These are phyloP conservation scores for Trametes cubensis DNA, from an alignment of 768 basidiomycete genomes.

Conservation along the genomic window DNA sequence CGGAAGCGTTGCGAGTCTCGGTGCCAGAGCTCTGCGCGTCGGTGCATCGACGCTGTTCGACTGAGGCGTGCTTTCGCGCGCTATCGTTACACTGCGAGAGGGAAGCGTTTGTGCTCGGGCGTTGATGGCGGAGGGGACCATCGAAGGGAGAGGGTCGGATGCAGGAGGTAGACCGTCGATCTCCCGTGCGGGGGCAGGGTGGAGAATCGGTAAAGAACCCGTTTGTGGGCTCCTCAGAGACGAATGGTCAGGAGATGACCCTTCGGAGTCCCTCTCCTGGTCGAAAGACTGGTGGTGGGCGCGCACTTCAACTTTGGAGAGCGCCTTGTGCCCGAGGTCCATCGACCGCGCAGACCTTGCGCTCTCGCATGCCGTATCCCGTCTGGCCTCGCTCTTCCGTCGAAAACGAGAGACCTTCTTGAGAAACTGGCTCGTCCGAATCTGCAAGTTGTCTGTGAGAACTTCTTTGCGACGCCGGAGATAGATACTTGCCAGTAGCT, in stretches of 20 bases:
- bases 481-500: conserved; percentile 23
- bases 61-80: neutral
- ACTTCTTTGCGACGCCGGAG: neutral
- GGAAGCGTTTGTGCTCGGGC: conserved; percentile 13
- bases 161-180: conserved; percentile 6
- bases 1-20: conserved; percentile 34
- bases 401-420: conserved; percentile 32
- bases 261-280: conserved; percentile 19
- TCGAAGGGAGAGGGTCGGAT: conserved; percentile 2
- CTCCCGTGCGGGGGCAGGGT: neutral
- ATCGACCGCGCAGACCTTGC: conserved; percentile 25
- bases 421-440: conserved; percentile 31
- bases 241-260: conserved; percentile 9
- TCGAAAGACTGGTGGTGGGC: conserved; percentile 21
- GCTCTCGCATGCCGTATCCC: conserved; percentile 13
- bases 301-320: conserved; percentile 18
- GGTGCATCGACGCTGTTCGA: neutral
- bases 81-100: neutral
- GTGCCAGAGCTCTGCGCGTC: conserved; percentile 23
- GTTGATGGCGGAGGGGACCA: neutral
- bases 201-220: neutral
- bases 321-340: conserved; percentile 28
- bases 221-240: conserved; percentile 7
- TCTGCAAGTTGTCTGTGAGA: conserved; percentile 23
- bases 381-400: conserved; percentile 25